phyloP scores from a whole-genome alignment of 2,329 filamentous ascomycete species.

The Epichloe hybrida region DNA sequence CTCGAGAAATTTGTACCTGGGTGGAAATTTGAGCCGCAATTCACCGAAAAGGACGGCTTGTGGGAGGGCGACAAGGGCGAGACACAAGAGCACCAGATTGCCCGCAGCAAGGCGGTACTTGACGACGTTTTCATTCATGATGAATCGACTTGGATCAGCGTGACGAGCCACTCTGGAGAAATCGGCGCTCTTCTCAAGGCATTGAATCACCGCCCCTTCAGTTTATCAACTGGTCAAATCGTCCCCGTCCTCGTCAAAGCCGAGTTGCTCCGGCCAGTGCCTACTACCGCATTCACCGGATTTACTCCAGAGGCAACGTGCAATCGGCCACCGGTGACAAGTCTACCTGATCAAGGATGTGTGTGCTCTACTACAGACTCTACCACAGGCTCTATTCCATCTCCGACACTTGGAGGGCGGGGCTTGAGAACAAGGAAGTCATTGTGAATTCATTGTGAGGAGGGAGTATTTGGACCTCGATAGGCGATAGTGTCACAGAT shows the following conservation, averaged over 20 bases:
- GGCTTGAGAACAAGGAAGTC: too few species aligned
- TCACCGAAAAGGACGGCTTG: conserved; percentile 39
- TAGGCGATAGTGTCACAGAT: too few species aligned
- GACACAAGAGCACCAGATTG: conserved; percentile 33
- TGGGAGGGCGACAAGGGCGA: conserved; percentile 30
- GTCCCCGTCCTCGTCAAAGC: conserved; percentile 55
- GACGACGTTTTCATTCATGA: conserved; percentile 44
- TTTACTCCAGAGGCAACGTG: conserved; percentile 31
- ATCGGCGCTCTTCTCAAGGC: conserved; percentile 39
- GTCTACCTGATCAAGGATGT: conserved; percentile 26
- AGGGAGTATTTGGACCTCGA: too few species aligned
- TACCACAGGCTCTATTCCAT: neutral
- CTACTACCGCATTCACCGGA: conserved; percentile 18
- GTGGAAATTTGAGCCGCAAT: conserved; percentile 46
- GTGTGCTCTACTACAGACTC: conserved; percentile 23
- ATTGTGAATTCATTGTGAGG: too few species aligned
- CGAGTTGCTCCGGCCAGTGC: conserved; percentile 24
- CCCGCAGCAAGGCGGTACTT: conserved; percentile 33
- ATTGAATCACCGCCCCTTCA: conserved; percentile 47
- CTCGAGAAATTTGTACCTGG: conserved; percentile 38
- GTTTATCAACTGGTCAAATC: conserved; percentile 50
- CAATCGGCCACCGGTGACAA: conserved; percentile 29
- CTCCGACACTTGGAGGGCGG: conserved; percentile 1
- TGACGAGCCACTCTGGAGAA: conserved; percentile 48
- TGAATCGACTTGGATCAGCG: conserved; percentile 39